Conservation (phyloP, 768 basidiomycete genomes). For the Boletus sp. region DNA sequence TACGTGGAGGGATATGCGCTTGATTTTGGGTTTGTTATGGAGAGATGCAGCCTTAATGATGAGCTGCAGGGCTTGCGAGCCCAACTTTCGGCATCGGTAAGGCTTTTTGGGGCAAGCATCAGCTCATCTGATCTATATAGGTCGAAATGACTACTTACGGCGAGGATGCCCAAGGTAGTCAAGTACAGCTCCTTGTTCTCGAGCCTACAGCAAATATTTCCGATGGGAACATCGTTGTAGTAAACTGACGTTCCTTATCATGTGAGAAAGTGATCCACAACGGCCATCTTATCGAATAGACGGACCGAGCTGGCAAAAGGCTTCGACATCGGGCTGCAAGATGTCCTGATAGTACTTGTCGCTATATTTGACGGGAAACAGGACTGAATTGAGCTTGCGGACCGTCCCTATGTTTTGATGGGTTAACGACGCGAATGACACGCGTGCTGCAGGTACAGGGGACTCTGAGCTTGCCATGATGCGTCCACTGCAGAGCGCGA, state of each 20-base stretch:
- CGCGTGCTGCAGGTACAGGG: slow-evolving; percentile 34
- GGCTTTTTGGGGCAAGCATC: slow-evolving; percentile 49
- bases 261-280: slow-evolving; percentile 22
- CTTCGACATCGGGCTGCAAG: slow-evolving; percentile 71
- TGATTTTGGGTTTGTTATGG: slow-evolving; percentile 60
- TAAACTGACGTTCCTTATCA: slow-evolving; percentile 56
- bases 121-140: slow-evolving; percentile 11
- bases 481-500: background rate
- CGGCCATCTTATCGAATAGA: slow-evolving; percentile 19
- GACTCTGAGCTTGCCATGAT: slow-evolving; percentile 26
- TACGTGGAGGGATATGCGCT: slow-evolving; percentile 79
- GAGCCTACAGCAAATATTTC: slow-evolving; percentile 82
- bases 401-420: slow-evolving; percentile 81
- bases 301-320: slow-evolving; percentile 86
- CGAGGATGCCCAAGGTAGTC: slow-evolving; percentile 91
- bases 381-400: slow-evolving; percentile 62
- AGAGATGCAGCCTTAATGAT: slow-evolving; percentile 62
- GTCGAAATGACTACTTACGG: slow-evolving; percentile 49
- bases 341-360: slow-evolving; percentile 87
- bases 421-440: slow-evolving; percentile 73
- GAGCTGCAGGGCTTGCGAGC: slow-evolving; percentile 67
- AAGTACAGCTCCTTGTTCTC: slow-evolving; percentile 70
- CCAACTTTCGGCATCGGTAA: slow-evolving; percentile 77
- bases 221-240: slow-evolving; percentile 91
- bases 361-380: slow-evolving; percentile 88